Base-by-base conservation (phyloP, 495 filamentous ascomycete genomes). In the Xylaria bambusicola region DNA sequence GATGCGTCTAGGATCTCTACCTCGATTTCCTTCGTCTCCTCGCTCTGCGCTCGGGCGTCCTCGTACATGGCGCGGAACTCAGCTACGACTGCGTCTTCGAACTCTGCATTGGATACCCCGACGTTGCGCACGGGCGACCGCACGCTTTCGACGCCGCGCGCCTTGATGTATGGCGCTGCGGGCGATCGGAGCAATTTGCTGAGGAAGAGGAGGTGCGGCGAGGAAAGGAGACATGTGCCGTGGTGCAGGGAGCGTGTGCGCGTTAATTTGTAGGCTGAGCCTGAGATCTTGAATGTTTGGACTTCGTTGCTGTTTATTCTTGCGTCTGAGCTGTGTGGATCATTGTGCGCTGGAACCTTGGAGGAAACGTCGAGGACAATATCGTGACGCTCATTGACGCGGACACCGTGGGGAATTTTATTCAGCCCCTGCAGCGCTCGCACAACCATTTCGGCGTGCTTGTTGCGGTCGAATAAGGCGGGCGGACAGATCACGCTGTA, bases 251-350 rank as follows among this genome's bases (percentile, higher is more conserved):
- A 84, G 45, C 92, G 82, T 35, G 80, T 72, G 18, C 89, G 75
- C 3, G 89, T 96, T 10, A 98, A 75, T 71, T 97, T 98, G 74
- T 94, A 98, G 17, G 94, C 94, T 1, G 90, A 94, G 1, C 94
- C 94, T 0, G 91, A 96, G 3, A 97, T 77, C 72, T 98, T 98
- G 62, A 85, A 85, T 3, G 86, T 78, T 21, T 71, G 67, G 26
- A 71, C 48, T 26, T 50, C 55, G 31, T 44, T 55, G 17, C 24
- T 29, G 17, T 26, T 31, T 8, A 7, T 7, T 7, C 15, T 4
- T 9, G 53, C n/a, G n/a, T n/a, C n/a, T n/a, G n/a, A n/a, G n/a
- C n/a, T 46, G 52, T 50, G 70, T 42, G 26, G 21, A 13, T 7
- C 15, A 33, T 45, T 71, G 63, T 40, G 70, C 60, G 52, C n/a